phyloP scores from a whole-genome alignment of 768 basidiomycete genomes.

The Agrocybe praecox region DNA sequence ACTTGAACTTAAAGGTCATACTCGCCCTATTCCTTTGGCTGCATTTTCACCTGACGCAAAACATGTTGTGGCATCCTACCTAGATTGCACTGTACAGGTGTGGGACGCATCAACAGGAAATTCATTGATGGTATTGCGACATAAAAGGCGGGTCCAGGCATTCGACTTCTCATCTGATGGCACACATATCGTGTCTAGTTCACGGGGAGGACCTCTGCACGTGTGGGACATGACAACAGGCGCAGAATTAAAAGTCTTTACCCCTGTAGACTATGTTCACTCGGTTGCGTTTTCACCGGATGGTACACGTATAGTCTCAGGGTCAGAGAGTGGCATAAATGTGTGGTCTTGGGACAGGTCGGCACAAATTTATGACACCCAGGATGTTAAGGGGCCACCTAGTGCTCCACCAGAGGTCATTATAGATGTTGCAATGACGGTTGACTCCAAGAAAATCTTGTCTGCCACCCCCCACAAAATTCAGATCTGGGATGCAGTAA shows the following conservation, averaged over 20 bases:
- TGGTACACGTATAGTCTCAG: background rate
- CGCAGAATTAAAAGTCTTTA: background rate
- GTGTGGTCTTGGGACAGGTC: no score
- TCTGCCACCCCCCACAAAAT: background rate
- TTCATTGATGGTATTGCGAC: background rate
- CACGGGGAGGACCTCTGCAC: slow-evolving; percentile 7
- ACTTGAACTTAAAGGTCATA: background rate
- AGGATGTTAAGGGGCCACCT: background rate
- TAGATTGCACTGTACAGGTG: background rate
- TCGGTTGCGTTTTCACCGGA: slow-evolving; percentile 2
- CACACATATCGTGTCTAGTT: slow-evolving; percentile 14
- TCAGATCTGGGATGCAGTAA: no score
- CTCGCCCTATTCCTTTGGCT: background rate
- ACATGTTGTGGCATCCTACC: background rate
- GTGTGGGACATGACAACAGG: slow-evolving; percentile 19
- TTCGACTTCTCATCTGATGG: slow-evolving; percentile 19
- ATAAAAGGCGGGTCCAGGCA: background rate
- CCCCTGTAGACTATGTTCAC: background rate
- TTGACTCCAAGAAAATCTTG: background rate
- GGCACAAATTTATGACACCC: no score
- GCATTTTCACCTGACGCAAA: slow-evolving; percentile 1
- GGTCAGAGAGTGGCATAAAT: background rate
- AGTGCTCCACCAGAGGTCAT: background rate
- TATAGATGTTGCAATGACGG: background rate
- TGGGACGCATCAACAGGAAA: background rate